Evolutionary conservation across 768 basidiomycete genomes (phyloP).

Genomic region (Ephemerocybe angulata): DNA sequence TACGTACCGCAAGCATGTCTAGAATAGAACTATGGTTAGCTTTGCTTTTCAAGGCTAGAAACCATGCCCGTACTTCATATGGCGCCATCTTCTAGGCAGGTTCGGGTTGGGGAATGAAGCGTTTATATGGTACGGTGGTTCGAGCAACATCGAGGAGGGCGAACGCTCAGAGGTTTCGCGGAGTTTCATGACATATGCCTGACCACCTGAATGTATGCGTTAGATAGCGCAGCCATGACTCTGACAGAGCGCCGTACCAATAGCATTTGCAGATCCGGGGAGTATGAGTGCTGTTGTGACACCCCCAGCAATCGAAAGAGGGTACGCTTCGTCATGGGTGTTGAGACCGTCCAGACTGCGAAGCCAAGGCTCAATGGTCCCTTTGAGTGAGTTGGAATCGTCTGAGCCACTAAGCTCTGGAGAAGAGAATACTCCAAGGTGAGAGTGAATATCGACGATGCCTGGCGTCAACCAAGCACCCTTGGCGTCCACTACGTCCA

Average conservation of each 20-base stretch:
- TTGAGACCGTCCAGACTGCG: constrained; percentile 77
- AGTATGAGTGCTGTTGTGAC: constrained; percentile 74
- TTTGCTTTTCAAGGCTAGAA: too few species aligned
- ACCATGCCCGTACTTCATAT: constrained; percentile 58
- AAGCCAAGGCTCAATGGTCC: constrained; percentile 54
- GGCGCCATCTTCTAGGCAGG: constrained; percentile 59
- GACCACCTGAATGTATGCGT: constrained; percentile 46
- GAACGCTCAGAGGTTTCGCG: constrained; percentile 68
- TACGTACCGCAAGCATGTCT: constrained; percentile 57
- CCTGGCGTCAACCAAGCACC: constrained; percentile 83
- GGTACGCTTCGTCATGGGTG: constrained; percentile 73
- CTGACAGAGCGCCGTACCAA: constrained; percentile 37
- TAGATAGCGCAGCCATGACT: neutral
- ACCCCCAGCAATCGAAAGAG: constrained; percentile 70
- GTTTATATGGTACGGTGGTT: constrained; percentile 66
- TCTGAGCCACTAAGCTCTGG: constrained; percentile 48
- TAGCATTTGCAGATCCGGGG: constrained; percentile 68
- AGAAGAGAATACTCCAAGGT: constrained; percentile 52
- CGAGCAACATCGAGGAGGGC: constrained; percentile 70
- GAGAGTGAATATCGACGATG: constrained; percentile 65
- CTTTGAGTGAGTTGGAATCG: constrained; percentile 56
- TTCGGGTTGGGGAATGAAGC: constrained; percentile 41
- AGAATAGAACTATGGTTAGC: too few species aligned
- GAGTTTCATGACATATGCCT: constrained; percentile 76
- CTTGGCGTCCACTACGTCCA: constrained; percentile 57